Conservation (phyloP, 2,329 filamentous ascomycete genomes). For the Cercospora brassicicola region DNA sequence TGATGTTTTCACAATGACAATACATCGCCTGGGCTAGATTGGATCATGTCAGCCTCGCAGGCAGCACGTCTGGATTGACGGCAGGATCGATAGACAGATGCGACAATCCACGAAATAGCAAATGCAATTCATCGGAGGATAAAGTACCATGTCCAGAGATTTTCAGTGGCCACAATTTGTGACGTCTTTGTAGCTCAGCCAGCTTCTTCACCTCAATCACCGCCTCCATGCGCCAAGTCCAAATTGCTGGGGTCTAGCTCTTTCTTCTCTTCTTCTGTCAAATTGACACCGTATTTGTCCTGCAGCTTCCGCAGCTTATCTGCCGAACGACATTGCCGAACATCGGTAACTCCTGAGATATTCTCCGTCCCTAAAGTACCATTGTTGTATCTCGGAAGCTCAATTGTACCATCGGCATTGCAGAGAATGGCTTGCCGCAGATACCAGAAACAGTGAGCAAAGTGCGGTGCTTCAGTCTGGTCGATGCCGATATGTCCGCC, state of each 20-base stretch:
- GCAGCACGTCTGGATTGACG: not conserved
- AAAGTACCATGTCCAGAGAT: not conserved
- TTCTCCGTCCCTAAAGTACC: conserved; percentile 6
- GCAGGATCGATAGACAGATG: not conserved
- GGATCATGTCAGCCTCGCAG: not conserved
- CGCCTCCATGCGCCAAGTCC: not conserved
- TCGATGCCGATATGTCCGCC: conserved; percentile 16
- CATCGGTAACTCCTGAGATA: conserved; percentile 17
- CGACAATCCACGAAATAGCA: not conserved
- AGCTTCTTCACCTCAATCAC: not conserved
- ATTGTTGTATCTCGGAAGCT: conserved; percentile 19
- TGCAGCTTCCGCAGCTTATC: conserved; percentile 16
- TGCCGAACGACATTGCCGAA: conserved; percentile 19
- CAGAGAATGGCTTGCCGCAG: conserved; percentile 16
- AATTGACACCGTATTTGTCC: conserved; percentile 2
- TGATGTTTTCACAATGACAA: not conserved
- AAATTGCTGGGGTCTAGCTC: not conserved
- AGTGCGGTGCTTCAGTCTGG: conserved; percentile 14
- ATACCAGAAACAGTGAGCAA: conserved; percentile 19
- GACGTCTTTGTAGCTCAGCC: not conserved
- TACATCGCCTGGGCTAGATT: not conserved
- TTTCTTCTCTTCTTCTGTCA: not conserved
- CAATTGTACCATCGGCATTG: conserved; percentile 16
- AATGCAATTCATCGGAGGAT: not conserved
- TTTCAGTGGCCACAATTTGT: not conserved